Conservation (phyloP, 2,329 filamentous ascomycete species). For the Bimuria novae-zelandiae region DNA sequence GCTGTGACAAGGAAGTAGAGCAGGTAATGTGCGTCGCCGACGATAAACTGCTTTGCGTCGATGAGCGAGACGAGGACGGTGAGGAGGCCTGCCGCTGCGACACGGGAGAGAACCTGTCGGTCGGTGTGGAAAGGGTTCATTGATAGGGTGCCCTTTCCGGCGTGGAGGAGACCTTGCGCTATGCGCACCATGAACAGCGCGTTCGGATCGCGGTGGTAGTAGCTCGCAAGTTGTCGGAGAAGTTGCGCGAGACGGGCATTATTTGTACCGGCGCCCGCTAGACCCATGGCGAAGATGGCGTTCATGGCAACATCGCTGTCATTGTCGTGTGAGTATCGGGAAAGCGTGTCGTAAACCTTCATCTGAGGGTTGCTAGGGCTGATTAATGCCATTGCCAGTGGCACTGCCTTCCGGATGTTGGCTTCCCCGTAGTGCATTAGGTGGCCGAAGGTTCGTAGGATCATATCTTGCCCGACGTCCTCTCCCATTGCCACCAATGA, state of each 20-base stretch:
- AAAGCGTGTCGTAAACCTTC: constrained; percentile 99
- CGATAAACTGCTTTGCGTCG: constrained; percentile 85
- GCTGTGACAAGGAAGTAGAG: constrained; percentile 96
- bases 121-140: constrained; percentile 99
- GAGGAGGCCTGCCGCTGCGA: constrained; percentile 85
- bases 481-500: constrained; percentile 97
- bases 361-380: constrained; percentile 99
- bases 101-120: constrained; percentile 89
- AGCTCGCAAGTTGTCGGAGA: constrained; percentile 90
- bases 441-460: constrained; percentile 94
- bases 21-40: constrained; percentile 81
- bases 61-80: constrained; percentile 92
- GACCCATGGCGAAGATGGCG: constrained; percentile 98
- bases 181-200: constrained; percentile 99
- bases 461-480: constrained; percentile 98
- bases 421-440: constrained; percentile 98
- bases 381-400: constrained; percentile 93
- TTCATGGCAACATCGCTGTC: constrained; percentile 98
- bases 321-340: constrained; percentile 96
- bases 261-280: constrained; percentile 95
- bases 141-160: constrained; percentile 97
- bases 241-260: constrained; percentile 95
- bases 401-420: constrained; percentile 95
- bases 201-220: constrained; percentile 96
- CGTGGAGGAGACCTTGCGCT: constrained; percentile 94